These are phyloP conservation scores for Hypsizygus marmoreus DNA, from an alignment of 768 basidiomycete genomes.

Conservation along the genomic window DNA sequence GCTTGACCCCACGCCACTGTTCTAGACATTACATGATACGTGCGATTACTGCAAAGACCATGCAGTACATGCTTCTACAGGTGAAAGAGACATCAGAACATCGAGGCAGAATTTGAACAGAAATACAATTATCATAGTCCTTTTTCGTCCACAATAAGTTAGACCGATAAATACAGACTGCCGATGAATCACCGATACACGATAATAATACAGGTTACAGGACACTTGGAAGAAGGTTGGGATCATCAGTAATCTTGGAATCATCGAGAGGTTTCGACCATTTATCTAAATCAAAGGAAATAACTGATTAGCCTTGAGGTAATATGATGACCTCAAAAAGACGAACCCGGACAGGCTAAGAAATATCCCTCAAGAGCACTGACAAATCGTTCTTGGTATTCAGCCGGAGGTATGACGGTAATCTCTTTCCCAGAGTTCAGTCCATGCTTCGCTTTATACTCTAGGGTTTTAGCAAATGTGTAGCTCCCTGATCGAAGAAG, in stretches of 20 bases:
- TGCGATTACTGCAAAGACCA: too few species aligned
- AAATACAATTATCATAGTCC: not conserved
- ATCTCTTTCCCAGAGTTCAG: constrained; percentile 72
- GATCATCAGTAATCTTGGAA: constrained; percentile 38
- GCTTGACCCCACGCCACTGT: too few species aligned
- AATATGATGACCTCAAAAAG: not conserved
- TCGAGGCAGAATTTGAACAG: too few species aligned
- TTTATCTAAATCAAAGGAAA: constrained; percentile 34
- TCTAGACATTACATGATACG: too few species aligned
- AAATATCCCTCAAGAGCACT: constrained; percentile 75
- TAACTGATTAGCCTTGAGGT: not conserved
- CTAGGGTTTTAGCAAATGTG: constrained; percentile 83
- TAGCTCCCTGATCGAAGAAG: constrained; percentile 60
- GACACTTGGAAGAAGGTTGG: constrained; percentile 43
- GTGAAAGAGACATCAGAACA: too few species aligned
- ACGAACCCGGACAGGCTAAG: constrained; percentile 69
- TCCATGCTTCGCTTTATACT: constrained; percentile 83
- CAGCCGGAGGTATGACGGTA: constrained; percentile 77
- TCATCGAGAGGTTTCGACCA: constrained; percentile 50
- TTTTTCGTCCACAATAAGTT: constrained; percentile 5
- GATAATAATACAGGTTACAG: constrained; percentile 25
- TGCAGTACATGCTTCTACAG: too few species aligned
- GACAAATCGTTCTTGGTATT: constrained; percentile 79
- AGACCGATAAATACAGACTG: constrained; percentile 11
- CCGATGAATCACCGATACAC: not conserved